Evolutionary conservation across 768 basidiomycete genomes (phyloP), one percentile per base, ranked within the genome.

Genomic region (Rhizopogon vulgaris): DNA sequence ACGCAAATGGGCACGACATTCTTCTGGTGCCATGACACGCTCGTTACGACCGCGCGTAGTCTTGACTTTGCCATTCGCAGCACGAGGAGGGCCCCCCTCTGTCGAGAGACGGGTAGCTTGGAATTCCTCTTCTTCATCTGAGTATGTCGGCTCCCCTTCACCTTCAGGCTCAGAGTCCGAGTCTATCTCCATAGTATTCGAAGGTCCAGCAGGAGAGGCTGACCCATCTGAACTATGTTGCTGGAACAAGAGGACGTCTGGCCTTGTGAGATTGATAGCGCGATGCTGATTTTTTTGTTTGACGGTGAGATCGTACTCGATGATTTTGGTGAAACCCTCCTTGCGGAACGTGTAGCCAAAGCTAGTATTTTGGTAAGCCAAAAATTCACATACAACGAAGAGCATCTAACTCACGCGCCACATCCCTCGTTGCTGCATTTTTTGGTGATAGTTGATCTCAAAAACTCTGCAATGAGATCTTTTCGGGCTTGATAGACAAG

Each of bases 1-100:
- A 40, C 94, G 87, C 38, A 99, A 78, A 68, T 98, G 96, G 12
- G 90, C 91, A 46, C 94, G 87, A 60, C 91, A 94, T 71, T 99
- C 96, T 61, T 90, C 90, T 17, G 94, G 83, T 5, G 91, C 76
- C 62, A 99, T 73, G 37, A 97, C 85, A 40, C 95, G 86, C 71
- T 98, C 96, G 59, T 90, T 88, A 38, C 91, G 79, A 11, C 92
- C 91, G 39, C 90, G 80, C 24, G 69, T 64, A 6, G 84, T 83
- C 68, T 94, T 94, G 53, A 85, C 66, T 60, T 78, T 83, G 18
- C 90, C 92, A 59, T 83, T 89, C 3, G 83, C 87, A 15, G 90
- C 82, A 64, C 78, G 79, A 3, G 87, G 85, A 39, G 83, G 72
- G n/a, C 67, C 52, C 34, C 66, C 64, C 38, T 66, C 64, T 47